Base-by-base conservation (phyloP, 768 basidiomycete species). In the Cantharellus anzutake region DNA sequence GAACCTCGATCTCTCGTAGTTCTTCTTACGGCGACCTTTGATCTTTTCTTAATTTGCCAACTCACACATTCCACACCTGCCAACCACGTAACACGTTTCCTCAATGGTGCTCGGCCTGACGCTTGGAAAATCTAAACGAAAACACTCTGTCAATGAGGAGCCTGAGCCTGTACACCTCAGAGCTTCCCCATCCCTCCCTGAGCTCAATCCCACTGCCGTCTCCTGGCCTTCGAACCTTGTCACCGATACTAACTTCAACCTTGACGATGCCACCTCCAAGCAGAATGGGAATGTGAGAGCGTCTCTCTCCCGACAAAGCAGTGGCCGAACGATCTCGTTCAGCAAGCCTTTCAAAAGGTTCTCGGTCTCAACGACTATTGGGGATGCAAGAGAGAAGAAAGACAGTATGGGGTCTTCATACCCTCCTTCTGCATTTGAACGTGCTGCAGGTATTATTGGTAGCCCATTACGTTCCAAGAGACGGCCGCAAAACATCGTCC, bases 401-500 rank as follows among this genome's bases (percentile, higher is more conserved):
- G 52, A 37, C 7, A 14, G 14, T 7, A 55, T 55, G 14, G 52
- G 14, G 11, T 55, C 52, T 37, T 14, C 38, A 37, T 55, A 55
- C 35, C 7, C 35, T 11, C 52, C 52, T 37, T 14, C 52, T 7
- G 52, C 52, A 11, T 11, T 55, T 37, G 52, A 11, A 7, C 52
- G 52, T 11, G 44, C 29, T 11, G 52, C 52, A 11, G 52, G 11
- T 37, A 37, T 38, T 11, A 11, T 55, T 11, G 7, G 11, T 14
- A 55, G 11, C 11, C 5, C 14, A 16, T 5, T 41, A 11, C 56
- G 56, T 14, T 40, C 78, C 60, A 78, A 77, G 64, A 83, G 85
- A 67, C 78, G 82, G 66, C 78, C 83, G 65, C 73, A 74, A 63
- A 78, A 82, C 60, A 70, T 78, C 14, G 77, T 85, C 11, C 84